phyloP scores from a whole-genome alignment of 2,329 filamentous ascomycete genomes.

The Dichotomopilus funicola region DNA sequence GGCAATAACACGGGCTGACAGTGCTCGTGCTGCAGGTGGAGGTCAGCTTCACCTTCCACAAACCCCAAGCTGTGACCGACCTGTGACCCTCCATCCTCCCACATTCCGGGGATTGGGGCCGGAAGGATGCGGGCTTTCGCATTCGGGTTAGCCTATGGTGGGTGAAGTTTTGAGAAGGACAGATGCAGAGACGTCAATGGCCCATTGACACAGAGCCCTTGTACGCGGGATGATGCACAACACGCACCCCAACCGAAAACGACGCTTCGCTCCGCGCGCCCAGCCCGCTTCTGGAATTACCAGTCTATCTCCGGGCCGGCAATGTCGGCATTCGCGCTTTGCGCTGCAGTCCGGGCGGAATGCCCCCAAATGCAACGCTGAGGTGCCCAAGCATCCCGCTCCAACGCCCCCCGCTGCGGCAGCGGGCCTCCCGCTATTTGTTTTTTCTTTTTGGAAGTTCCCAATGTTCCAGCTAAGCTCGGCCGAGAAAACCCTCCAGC shows the following conservation, averaged over 20 bases:
- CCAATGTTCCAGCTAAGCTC: background rate
- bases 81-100: too few relatives aligned
- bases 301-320: slow-evolving; percentile 11
- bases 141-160: too few relatives aligned
- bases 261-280: background rate
- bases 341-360: background rate
- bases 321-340: slow-evolving; percentile 5
- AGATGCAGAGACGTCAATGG: background rate
- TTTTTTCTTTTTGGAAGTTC: background rate
- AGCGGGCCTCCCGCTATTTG: too few relatives aligned
- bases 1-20: too few relatives aligned
- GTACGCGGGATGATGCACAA: too few relatives aligned
- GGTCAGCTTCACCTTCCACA: too few relatives aligned
- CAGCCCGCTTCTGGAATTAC: slow-evolving; percentile 2
- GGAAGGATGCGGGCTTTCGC: too few relatives aligned
- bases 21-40: too few relatives aligned
- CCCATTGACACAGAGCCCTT: background rate
- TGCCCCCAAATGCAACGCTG: slow-evolving; percentile 1
- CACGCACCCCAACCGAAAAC: background rate
- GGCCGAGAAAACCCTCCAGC: background rate
- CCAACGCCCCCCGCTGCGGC: too few relatives aligned
- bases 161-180: background rate
- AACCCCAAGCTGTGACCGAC: too few relatives aligned
- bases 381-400: background rate
- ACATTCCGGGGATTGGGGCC: too few relatives aligned